Evolutionary conservation across 73 alveolate species (phyloP), one percentile per base, ranked within the genome.

Genomic region (Tetrahymena borealis): DNA sequence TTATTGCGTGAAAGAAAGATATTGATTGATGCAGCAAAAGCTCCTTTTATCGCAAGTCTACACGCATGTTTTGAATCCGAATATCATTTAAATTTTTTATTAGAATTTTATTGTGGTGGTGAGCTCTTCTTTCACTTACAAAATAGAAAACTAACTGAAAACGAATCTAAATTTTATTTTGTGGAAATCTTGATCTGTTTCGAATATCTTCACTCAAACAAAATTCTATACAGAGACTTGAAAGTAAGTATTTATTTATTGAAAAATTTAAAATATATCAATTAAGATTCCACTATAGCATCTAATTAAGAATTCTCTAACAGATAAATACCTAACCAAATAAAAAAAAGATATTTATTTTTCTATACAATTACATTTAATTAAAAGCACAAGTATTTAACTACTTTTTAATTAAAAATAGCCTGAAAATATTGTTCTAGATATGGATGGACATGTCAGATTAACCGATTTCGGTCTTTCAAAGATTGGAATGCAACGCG

Each of bases 101-200:
- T 96, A 39, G 99, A 97, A 90, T 97, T 95, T 78, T 96, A 98
- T 93, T 97, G 99, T 35, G 97, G 98, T 35, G 98, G 98, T 40
- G 98, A 96, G 90, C 94, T 96, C 91, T 93, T 90, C 78, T 96
- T 90, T 90, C 96, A 93, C 78, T 91, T 93, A 4, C 41, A 93
- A 93, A 93, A 78, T 39, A 39, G 91, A 28, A 43, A 94, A 77
- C 91, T 96, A 42, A 38, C 94, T 16, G 97, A 94, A 40, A 91
- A 96, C 16, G 95, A 94, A 91, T 93, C 98, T 2, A 94, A 94
- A 40, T 38, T 38, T 28, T 94, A 94, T n/a, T 39, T 96, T 42
- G 95, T 93, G 15, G 94, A 94, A 91, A 95, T 95, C 5, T 78
- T 96, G 39, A 78, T 91, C n/a, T 94, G 96, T 7, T 38, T 96